Evolutionary conservation across 345 rosid genomes (phyloP).

Genomic region (Viola odorata): DNA sequence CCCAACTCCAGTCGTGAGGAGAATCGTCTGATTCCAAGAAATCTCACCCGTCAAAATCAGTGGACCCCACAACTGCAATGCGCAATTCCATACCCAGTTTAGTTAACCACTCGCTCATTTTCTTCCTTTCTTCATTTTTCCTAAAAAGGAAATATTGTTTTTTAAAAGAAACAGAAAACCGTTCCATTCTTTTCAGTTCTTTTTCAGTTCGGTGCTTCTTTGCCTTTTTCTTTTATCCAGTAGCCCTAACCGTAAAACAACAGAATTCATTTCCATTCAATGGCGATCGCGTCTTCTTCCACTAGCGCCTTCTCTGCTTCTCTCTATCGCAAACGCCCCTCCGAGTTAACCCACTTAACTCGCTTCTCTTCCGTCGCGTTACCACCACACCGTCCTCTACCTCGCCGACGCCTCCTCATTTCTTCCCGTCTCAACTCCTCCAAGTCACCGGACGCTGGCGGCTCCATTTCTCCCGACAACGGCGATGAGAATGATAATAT

Average conservation of each 20-base stretch:
- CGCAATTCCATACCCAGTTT: background rate
- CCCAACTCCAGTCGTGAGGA: too few relatives aligned
- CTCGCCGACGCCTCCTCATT: too few relatives aligned
- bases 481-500: constrained; percentile 13
- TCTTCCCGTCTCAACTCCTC: too few relatives aligned
- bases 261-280: background rate
- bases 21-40: too few relatives aligned
- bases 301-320: constrained; percentile 28
- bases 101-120: background rate
- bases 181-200: background rate
- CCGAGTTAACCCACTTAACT: too few relatives aligned
- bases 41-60: background rate
- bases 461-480: constrained; percentile 28
- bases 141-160: background rate
- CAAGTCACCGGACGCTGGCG: too few relatives aligned
- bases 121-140: background rate
- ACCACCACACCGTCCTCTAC: constrained; percentile 25
- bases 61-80: background rate
- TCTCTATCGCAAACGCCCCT: constrained; percentile 11
- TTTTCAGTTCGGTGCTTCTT: background rate
- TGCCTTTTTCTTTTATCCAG: background rate
- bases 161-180: background rate
- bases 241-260: too few relatives aligned
- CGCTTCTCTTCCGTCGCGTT: constrained; percentile 20
- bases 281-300: constrained; percentile 36